Evolutionary conservation across 768 basidiomycete genomes (phyloP).

Genomic region (Naganishia vishniacii): DNA sequence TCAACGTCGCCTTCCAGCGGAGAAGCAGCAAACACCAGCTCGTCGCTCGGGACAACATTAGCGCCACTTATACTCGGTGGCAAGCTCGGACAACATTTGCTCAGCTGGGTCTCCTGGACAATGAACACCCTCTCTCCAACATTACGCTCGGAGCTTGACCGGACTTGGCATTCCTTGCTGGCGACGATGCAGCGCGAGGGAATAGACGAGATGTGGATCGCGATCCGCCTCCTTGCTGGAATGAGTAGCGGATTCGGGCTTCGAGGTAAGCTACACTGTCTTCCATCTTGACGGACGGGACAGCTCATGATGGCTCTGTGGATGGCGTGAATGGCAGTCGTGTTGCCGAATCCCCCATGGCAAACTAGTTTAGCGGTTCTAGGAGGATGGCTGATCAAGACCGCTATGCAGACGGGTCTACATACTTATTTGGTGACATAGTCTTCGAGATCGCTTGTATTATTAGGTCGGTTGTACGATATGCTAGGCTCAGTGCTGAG

Average conservation of each 20-base stretch:
- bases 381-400: slow-evolving; percentile 38
- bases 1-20: slow-evolving; percentile 17
- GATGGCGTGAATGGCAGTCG: slow-evolving; percentile 23
- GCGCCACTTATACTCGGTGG: too few relatives aligned
- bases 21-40: too few relatives aligned
- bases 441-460: too few relatives aligned
- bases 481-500: too few relatives aligned
- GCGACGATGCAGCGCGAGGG: slow-evolving; percentile 22
- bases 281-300: too few relatives aligned
- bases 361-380: slow-evolving; percentile 42
- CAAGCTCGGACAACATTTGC: neutral
- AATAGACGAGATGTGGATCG: slow-evolving; percentile 42
- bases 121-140: neutral
- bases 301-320: neutral
- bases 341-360: slow-evolving; percentile 43
- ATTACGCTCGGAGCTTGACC: neutral
- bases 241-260: slow-evolving; percentile 47
- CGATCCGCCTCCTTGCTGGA: slow-evolving; percentile 41
- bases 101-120: neutral
- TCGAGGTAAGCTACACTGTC: slow-evolving; percentile 29
- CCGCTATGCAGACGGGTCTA: slow-evolving; percentile 9
- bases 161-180: neutral
- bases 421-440: neutral
- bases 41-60: too few relatives aligned
- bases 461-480: too few relatives aligned